A percentile compares a stretch with the other conserved stretches of the same genome.
Evolutionary conservation across 257 asterid species (phyloP).

Genomic region (Forsythia viridissima): DNA sequence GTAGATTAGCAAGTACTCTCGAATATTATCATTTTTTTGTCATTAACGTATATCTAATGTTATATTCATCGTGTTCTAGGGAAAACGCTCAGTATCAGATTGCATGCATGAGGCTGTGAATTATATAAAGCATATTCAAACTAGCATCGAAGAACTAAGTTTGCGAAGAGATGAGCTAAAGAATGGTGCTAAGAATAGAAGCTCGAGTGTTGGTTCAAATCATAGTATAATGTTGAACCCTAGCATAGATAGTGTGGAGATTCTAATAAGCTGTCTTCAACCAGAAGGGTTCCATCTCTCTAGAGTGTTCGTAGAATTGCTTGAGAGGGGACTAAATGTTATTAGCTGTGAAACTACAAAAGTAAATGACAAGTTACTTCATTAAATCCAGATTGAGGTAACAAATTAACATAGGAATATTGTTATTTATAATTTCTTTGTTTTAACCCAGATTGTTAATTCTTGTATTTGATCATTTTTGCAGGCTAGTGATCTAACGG

Average conservation of each 20-base stretch:
- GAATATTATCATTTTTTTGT: background rate
- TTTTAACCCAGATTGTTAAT: background rate
- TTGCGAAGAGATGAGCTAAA: slow-evolving; percentile 34
- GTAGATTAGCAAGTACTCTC: background rate
- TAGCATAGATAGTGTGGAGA: slow-evolving; percentile 40
- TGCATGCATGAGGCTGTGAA: slow-evolving; percentile 55
- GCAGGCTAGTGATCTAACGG: slow-evolving; percentile 27
- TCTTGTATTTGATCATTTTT: slow-evolving; percentile 1
- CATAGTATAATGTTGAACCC: slow-evolving; percentile 30
- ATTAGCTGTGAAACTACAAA: slow-evolving; percentile 48
- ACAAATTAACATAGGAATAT: background rate
- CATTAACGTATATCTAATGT: background rate
- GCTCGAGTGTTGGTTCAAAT: background rate
- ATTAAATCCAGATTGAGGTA: slow-evolving; percentile 55
- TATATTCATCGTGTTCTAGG: slow-evolving; percentile 26
- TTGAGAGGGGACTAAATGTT: slow-evolving; percentile 32
- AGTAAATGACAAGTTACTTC: slow-evolving; percentile 30
- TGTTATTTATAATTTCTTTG: background rate
- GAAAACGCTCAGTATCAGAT: slow-evolving; percentile 53
- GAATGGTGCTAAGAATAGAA: slow-evolving; percentile 8
- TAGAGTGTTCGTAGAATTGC: slow-evolving; percentile 28
- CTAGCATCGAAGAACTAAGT: slow-evolving; percentile 30
- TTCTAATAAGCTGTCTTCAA: slow-evolving; percentile 32
- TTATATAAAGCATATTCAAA: slow-evolving; percentile 42
- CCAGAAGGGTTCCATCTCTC: slow-evolving; percentile 39